Percentiles rank a stretch among this genome's conserved stretches.
phyloP scores from a whole-genome alignment of 2,329 filamentous ascomycete species.

The Chrysoporthe cubensis region DNA sequence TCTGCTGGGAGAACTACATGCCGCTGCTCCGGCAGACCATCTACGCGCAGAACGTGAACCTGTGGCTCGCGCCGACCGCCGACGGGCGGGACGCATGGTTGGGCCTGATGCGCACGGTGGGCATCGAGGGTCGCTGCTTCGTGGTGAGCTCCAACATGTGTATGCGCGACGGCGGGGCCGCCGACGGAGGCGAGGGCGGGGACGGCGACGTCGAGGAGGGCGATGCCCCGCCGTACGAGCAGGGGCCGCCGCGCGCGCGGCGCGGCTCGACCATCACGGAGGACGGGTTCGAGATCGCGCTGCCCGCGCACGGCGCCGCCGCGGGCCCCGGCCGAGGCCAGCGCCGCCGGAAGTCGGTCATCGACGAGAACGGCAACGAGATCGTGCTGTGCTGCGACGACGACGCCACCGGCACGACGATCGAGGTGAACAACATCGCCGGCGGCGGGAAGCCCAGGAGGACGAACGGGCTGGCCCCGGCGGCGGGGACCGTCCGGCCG shows the following conservation, averaged over 20 bases:
- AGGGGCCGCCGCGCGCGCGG: slow-evolving; percentile 30
- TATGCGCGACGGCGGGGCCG: slow-evolving; percentile 48
- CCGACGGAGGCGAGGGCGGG: slow-evolving; percentile 56
- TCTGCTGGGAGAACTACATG: slow-evolving; percentile 99
- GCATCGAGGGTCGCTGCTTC: slow-evolving; percentile 80
- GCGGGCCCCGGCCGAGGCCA: slow-evolving; percentile 11
- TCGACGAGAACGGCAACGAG: slow-evolving; percentile 46
- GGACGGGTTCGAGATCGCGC: slow-evolving; percentile 53
- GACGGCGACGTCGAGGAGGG: slow-evolving; percentile 37
- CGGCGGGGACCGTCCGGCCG: no score
- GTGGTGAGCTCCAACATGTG: slow-evolving; percentile 88
- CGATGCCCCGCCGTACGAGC: slow-evolving; percentile 46
- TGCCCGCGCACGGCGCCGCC: slow-evolving; percentile 38
- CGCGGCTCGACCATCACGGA: slow-evolving; percentile 49
- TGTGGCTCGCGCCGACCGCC: slow-evolving; percentile 89
- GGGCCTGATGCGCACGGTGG: slow-evolving; percentile 79
- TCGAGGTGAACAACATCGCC: slow-evolving; percentile 18
- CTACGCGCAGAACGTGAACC: slow-evolving; percentile 88
- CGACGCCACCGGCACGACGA: not conserved
- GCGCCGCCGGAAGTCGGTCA: slow-evolving; percentile 30
- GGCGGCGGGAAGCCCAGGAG: slow-evolving; percentile 46
- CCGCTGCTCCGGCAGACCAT: slow-evolving; percentile 81
- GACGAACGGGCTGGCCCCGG: no score
- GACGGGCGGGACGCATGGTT: slow-evolving; percentile 85
- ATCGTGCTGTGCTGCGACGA: slow-evolving; percentile 43